These are phyloP conservation scores for Myochromella boudieri DNA, from an alignment of 768 basidiomycete genomes.

Conservation along the genomic window DNA sequence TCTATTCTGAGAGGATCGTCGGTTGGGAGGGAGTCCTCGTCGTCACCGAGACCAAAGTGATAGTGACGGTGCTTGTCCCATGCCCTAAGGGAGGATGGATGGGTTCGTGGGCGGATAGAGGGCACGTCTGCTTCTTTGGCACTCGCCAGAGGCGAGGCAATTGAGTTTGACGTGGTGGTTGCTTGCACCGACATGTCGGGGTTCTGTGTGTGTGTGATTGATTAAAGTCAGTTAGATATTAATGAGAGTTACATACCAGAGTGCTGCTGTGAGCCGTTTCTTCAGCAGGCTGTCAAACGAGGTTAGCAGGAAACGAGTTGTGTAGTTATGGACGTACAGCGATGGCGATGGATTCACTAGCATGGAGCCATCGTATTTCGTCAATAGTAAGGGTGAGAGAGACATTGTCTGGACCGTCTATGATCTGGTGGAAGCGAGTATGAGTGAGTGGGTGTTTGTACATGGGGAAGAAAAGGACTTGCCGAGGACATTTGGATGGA, in stretches of 20 bases:
- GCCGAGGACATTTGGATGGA: slow-evolving; percentile 4
- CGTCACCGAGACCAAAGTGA: slow-evolving; percentile 10
- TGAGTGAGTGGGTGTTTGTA: slow-evolving; percentile 14
- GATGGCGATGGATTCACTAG: slow-evolving; percentile 25
- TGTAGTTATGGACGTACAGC: neutral
- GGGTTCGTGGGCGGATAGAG: slow-evolving; percentile 3
- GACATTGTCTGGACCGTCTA: slow-evolving; percentile 22
- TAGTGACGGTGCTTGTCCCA: slow-evolving; percentile 18
- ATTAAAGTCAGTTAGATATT: slow-evolving; percentile 7
- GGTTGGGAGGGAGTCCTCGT: slow-evolving; percentile 1
- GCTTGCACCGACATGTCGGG: slow-evolving; percentile 14
- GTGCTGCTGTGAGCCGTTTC: neutral
- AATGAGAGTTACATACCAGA: slow-evolving; percentile 4
- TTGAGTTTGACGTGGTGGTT: slow-evolving; percentile 6
- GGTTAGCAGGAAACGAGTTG: neutral
- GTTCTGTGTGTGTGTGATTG: neutral
- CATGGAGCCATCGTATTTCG: slow-evolving; percentile 51
- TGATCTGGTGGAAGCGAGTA: slow-evolving; percentile 8
- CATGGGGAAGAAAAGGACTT: slow-evolving; percentile 11
- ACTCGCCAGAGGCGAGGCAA: slow-evolving; percentile 3
- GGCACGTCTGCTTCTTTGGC: too few relatives aligned
- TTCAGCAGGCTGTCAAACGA: neutral
- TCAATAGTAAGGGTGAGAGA: slow-evolving; percentile 39
- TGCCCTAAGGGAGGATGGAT: slow-evolving; percentile 3
- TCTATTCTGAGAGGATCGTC: too few relatives aligned